A percentile compares a stretch with the other conserved stretches of the same genome.
Conservation (phyloP, 176 grass and related monocot genomes). For the Stipa capillata region DNA sequence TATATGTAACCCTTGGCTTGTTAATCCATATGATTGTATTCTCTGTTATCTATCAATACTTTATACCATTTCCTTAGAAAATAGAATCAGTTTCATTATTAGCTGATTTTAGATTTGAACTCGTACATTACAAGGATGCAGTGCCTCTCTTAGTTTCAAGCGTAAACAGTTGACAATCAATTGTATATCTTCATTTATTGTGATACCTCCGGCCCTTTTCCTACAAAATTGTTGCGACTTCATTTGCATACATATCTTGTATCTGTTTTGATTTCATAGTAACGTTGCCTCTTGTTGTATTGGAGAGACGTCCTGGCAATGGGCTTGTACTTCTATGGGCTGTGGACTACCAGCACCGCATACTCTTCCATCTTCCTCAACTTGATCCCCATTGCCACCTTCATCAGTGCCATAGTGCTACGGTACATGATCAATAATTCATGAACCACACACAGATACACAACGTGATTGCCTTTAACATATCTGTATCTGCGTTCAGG, state of each 20-base stretch:
- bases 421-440: background rate
- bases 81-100: too few species aligned
- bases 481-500: background rate
- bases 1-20: too few species aligned
- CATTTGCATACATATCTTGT: background rate
- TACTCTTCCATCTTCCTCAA: slow-evolving; percentile 25
- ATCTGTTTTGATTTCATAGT: background rate
- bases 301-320: background rate
- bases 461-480: background rate
- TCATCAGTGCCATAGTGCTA: slow-evolving; percentile 17
- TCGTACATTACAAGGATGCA: background rate
- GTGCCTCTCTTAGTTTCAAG: background rate
- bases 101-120: background rate
- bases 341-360: background rate
- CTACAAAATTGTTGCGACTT: background rate
- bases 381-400: slow-evolving; percentile 19
- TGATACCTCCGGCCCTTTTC: background rate
- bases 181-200: too few species aligned
- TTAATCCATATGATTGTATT: too few species aligned
- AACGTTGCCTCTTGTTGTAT: background rate
- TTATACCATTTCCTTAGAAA: background rate
- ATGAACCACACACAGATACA: background rate
- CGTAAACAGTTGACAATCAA: background rate
- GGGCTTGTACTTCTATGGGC: slow-evolving; percentile 14
- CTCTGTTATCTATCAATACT: too few species aligned